Evolutionary conservation across 228 moss, liverwort and hornwort species (phyloP), one percentile per base, ranked within the genome.

Genomic region (Sphagnum fallax): DNA sequence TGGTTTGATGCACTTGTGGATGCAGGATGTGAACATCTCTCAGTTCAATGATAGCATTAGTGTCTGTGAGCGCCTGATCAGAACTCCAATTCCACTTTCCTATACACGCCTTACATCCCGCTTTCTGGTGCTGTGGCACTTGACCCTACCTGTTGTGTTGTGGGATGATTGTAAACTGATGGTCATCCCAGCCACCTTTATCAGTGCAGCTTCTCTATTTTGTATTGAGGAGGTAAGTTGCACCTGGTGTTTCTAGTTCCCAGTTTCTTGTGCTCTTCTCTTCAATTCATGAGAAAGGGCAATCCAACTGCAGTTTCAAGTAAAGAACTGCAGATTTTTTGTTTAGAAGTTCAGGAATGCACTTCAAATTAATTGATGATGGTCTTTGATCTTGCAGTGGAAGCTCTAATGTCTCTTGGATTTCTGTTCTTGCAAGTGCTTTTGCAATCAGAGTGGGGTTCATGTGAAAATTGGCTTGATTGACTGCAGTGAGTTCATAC

Each of bases 91-190:
- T 61, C 93, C 93, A 12, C 82, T 98, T 14, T 73, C 97, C 1
- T 93, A 97, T 69, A 97, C 97, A 18, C 76, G 93, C 49, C 71
- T 97, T 83, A 97, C 93, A 60, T 98, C 97, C 14, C 81, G 91
- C 69, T 89, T 93, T 75, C 70, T 98, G 59, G 89, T 90, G 51
- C 61, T 98, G 62, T 98, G 93, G 97, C 97, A 93, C 74, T 74
- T 86, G 62, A 78, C 74, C 59, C 75, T 98, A 16, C 97, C 97
- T 32, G 80, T 91, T 69, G 97, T 88, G 48, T 81, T 93, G 48
- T 98, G 97, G 97, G 97, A 93, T 78, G 78, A 93, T 14, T 98
- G 93, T 74, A 86, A 83, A 10, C 91, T 90, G 97, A 81, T 84
- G 67, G 82, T 87, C 32, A 82, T 98, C 13, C 93, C 91, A 6